Base-by-base conservation (phyloP, 2,329 filamentous ascomycete species). In the Trichoderma aggressivum region DNA sequence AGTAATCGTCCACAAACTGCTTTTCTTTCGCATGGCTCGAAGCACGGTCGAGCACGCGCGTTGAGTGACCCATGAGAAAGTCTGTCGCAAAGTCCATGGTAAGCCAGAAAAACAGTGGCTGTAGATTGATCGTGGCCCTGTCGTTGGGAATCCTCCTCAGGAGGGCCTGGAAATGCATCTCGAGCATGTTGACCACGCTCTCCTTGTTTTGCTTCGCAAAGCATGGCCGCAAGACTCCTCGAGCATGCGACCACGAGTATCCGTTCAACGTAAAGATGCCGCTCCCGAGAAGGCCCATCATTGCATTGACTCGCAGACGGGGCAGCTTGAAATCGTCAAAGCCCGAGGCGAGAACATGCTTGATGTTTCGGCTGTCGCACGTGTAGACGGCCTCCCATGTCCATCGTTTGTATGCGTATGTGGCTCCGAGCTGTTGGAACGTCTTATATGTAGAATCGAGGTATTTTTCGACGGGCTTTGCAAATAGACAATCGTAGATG, bases 251-350 rank as follows among this genome's bases (percentile, higher is more conserved):
- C 86, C 86, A 88, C 3, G 79, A 78, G 14, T 78, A 74, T 0
- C 86, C 85, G 59, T 87, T 84, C 1, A 81, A 79, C 1, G 83
- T 82, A 74, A 87, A 87, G 61, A 87, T 86, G 8, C 84, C 84
- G 24, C 77, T 73, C 0, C 84, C 85, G 21, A 86, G 80, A 1
- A 86, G 74, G 18, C 80, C 79, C 3, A 75, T 71, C 70, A 85
- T 82, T 30, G 80, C 80, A 4, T 78, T 74, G 2, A 79, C 76
- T 18, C 84, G 78, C 72, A 81, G 74, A 39, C 75, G 75, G 11
- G 79, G 83, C 30, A 82, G 81, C 36, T 79, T 76, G 72, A 85
- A 90, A 70, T 89, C 85, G 2, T 81, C 77, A 72, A 87, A 88
- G 24, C 85, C 83, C 0, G 82, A 82, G 0, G 86, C 84, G 1